A percentile compares a stretch with the other conserved stretches of the same genome.
phyloP scores from a whole-genome alignment of 352 stramenopile species.

The Pythium guiyangense region DNA sequence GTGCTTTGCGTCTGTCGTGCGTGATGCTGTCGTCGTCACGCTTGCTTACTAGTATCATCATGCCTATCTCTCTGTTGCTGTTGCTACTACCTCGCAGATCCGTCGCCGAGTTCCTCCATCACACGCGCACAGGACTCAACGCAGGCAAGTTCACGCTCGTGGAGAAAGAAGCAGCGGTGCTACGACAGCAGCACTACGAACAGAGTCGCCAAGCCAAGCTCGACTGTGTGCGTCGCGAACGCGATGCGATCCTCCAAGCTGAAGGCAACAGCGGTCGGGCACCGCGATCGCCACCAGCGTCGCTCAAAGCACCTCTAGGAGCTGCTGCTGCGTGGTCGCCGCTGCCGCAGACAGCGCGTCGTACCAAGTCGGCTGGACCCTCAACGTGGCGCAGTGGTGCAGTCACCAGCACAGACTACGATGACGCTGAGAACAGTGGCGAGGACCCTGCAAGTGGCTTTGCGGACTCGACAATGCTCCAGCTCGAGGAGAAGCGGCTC shows the following conservation, averaged over 20 bases:
- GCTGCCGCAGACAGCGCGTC: slow-evolving; percentile 9
- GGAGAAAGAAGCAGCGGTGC: slow-evolving; percentile 66
- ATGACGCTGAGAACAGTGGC: not conserved
- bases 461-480: slow-evolving; percentile 48
- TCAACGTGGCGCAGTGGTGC: slow-evolving; percentile 1
- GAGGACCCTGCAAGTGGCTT: slow-evolving; percentile 7
- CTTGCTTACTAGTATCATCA: not conserved
- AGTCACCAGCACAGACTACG: not conserved
- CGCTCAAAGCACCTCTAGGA: not conserved
- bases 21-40: not conserved
- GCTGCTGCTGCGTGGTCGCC: not conserved
- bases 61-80: not conserved
- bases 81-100: slow-evolving; percentile 1
- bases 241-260: slow-evolving; percentile 21
- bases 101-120: slow-evolving; percentile 49
- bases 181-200: slow-evolving; percentile 73
- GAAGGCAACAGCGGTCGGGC: not conserved
- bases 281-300: not conserved
- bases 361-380: slow-evolving; percentile 2
- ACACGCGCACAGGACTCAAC: not conserved
- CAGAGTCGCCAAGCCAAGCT: slow-evolving; percentile 59
- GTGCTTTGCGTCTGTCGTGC: no score
- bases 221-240: slow-evolving; percentile 45
- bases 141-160: slow-evolving; percentile 55
- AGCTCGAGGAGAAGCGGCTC: slow-evolving; percentile 57